Evolutionary conservation across 2,329 filamentous ascomycete genomes (phyloP), one percentile per base, ranked within the genome.

Genomic region (Blastomyces gilchristii): DNA sequence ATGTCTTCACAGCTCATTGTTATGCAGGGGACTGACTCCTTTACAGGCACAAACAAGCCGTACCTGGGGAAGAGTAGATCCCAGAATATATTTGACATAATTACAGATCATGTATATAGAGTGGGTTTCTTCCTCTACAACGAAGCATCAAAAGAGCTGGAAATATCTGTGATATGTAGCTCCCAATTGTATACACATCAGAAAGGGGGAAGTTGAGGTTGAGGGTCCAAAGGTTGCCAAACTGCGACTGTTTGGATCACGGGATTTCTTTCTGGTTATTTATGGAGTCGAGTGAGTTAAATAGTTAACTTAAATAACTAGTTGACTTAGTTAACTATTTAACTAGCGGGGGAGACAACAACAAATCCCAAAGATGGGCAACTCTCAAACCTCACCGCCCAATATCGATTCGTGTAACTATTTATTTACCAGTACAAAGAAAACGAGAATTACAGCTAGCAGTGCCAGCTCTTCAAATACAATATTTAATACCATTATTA

Each of bases 1-100:
- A 47, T 59, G 47, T 16, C 57, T 47, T 49, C 57, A 49, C 57
- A 34, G 41, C 25, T 8, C 12, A n/a, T n/a, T 59, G 57, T 59
- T 2, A 37, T 57, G 43, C 22, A 47, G 3, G 57, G 12, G n/a
- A 22, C n/a, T 22, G 3, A 7, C 14, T 22, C 14, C 22, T 7
- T 28, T 47, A 34, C 41, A n/a, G 39, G 28, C 57, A 18, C 28
- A 47, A 41, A 43, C 39, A 25, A 28, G 16, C 50, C 25, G 1
- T 31, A 28, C 3, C 53, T 31, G n/a, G 3, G 8, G 53, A 16
- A n/a, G 53, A n/a, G 28, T 22, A 11, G 8, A 4, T 14, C 16
- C 34, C 9, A 22, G n/a, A 22, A 22, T 22, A 22, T 22, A 22
- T 22, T 28, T 18, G 12, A n/a, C 12, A 37, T 54, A n/a, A 11